phyloP scores from a whole-genome alignment of 2,329 filamentous ascomycete genomes.

The Colletotrichum lupini region DNA sequence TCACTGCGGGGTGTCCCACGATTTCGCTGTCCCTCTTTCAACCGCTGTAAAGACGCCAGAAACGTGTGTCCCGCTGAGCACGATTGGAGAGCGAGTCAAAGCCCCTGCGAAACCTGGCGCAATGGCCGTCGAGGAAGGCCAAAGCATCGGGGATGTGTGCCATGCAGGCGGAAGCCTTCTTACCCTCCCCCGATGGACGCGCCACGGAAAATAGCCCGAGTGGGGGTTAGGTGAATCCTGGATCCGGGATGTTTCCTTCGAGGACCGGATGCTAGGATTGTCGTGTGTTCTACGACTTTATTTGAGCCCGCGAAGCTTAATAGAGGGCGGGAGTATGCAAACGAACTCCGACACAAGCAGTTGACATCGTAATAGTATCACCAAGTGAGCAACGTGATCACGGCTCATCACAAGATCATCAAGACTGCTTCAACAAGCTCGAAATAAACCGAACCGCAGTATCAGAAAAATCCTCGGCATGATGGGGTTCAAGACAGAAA shows the following conservation, averaged over 20 bases:
- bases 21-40: neutral
- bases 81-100: conserved; percentile 14
- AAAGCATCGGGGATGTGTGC: neutral
- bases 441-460: too few relatives aligned
- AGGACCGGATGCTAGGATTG: neutral
- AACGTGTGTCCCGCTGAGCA: neutral
- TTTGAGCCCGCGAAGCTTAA: neutral
- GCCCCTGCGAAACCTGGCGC: neutral
- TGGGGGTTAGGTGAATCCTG: neutral
- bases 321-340: too few relatives aligned
- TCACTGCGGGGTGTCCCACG: conserved; percentile 11
- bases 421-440: too few relatives aligned
- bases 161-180: neutral
- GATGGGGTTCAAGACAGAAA: conserved; percentile 39
- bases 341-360: neutral
- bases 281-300: neutral
- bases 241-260: neutral
- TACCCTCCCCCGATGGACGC: neutral
- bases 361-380: neutral
- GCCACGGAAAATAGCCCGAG: neutral
- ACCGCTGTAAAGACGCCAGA: neutral
- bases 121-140: neutral
- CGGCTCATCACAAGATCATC: too few relatives aligned
- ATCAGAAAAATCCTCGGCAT: too few relatives aligned
- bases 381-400: neutral